A percentile compares a stretch with the other conserved stretches of the same genome.
Evolutionary conservation across 2,329 filamentous ascomycete genomes (phyloP).

Genomic region (Drechslerella stenobrocha): DNA sequence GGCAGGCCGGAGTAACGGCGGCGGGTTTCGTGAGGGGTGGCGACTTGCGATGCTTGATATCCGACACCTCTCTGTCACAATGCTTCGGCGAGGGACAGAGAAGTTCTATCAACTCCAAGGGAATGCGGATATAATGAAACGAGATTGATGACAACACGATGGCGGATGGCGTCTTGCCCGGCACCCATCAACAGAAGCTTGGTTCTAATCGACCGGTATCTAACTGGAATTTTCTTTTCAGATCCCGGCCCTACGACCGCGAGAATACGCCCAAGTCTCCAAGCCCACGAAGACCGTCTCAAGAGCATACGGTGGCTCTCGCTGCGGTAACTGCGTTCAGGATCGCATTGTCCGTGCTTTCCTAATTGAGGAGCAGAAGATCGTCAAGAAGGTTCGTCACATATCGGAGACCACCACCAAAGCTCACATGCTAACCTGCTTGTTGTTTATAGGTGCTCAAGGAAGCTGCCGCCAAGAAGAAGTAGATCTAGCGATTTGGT

Average conservation of each 20-base stretch:
- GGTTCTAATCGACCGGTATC: not conserved
- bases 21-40: not conserved
- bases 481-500: conserved; percentile 37
- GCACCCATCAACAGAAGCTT: conserved; percentile 1
- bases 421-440: not conserved
- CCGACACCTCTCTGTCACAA: too few relatives aligned
- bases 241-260: conserved; percentile 95
- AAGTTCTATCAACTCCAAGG: too few relatives aligned
- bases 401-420: not conserved
- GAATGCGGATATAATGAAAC: too few relatives aligned
- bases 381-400: conserved; percentile 93
- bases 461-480: conserved; percentile 53
- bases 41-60: not conserved
- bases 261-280: conserved; percentile 95
- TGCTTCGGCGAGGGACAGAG: too few relatives aligned
- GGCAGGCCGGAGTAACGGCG: not conserved
- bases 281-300: conserved; percentile 99
- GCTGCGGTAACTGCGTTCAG: conserved; percentile 98
- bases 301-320: conserved; percentile 96
- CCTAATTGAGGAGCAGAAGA: conserved; percentile 99
- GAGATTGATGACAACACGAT: not conserved
- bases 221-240: conserved; percentile 56
- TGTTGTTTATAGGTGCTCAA: conserved; percentile 51
- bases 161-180: not conserved
- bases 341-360: conserved; percentile 97